A percentile compares a stretch with the other conserved stretches of the same genome.
Evolutionary conservation across 2,329 filamentous ascomycete species (phyloP).

Genomic region (Emergomyces orientalis): DNA sequence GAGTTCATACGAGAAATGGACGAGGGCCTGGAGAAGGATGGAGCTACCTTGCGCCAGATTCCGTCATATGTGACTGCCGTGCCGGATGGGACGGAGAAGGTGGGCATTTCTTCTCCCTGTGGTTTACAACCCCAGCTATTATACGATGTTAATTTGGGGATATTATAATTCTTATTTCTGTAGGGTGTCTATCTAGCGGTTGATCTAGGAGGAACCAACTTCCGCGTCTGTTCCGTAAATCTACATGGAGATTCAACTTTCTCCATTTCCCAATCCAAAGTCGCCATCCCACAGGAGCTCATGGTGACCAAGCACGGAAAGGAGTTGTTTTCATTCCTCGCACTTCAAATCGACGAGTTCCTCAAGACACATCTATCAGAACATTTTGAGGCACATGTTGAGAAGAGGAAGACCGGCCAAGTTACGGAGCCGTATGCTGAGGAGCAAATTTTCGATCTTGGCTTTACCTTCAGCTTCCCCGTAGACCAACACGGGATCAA

Average conservation of each 20-base stretch:
- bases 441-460: conserved; percentile 78
- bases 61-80: conserved; percentile 94
- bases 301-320: conserved; percentile 82
- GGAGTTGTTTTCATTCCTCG: conserved; percentile 86
- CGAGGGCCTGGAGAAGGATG: conserved; percentile 69
- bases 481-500: conserved; percentile 92
- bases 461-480: conserved; percentile 98
- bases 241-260: conserved; percentile 93
- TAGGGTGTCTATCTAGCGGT: conserved; percentile 93
- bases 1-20: conserved; percentile 85
- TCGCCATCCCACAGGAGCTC: conserved; percentile 76
- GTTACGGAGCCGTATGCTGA: conserved; percentile 53
- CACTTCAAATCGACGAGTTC: conserved; percentile 84
- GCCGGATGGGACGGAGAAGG: conserved; percentile 96
- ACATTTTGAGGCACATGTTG: conserved; percentile 64
- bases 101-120: conserved; percentile 33
- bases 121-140: not conserved
- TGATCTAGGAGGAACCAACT: conserved; percentile 96
- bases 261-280: conserved; percentile 84
- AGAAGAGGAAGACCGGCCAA: conserved; percentile 53
- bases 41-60: conserved; percentile 83
- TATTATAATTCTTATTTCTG: not conserved
- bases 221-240: conserved; percentile 90
- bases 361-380: conserved; percentile 79
- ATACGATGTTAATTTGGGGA: not conserved